Base-by-base conservation (phyloP, 129 eudicot genomes). In the Glebionis coronaria region DNA sequence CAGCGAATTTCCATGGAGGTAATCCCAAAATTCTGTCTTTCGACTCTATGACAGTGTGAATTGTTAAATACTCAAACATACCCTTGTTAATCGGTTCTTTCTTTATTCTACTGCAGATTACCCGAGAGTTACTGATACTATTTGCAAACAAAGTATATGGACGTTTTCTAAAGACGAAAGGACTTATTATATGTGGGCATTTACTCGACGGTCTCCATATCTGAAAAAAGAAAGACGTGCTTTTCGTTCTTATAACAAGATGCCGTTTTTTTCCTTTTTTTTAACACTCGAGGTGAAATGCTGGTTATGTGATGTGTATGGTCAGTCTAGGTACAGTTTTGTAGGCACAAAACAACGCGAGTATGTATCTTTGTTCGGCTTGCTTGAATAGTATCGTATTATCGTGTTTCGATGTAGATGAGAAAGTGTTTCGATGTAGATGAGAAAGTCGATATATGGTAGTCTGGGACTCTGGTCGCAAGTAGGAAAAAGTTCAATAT, bases 1-100 rank as follows among this genome's bases (percentile, higher is more conserved):
- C 6, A 93, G 97, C 78, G 98, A 91, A 85, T 88, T 77, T 58
- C 98, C 98, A 65, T 91, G 98, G 98, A 73, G 98, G 98, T 91
- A 80, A 23, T 44, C 9, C 0, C 19, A 27, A 21, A 12, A 10
- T 58, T 18, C n/a, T 10, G 11, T 27, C 4, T 1, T 23, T 23
- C 23, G 6, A 56, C 31, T 14, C 38, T 10, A 16, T 47, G 15
- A 19, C 25, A 6, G 5, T 6, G 42, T 35, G 58, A 47, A 45
- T 42, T 23, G 58, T n/a, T 46, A 42, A 42, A 21, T 65, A 14
- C 35, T n/a, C n/a, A n/a, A n/a, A n/a, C n/a, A n/a, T 18, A 52
- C 19, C 35, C 59, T 42, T 13, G 5, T 66, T 23, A 0, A 44
- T 60, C 23, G 27, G 44, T 57, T 44, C 45, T 13, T 74, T 49